Conservation (phyloP, 106 monocot species). For the Phalaenopsis aphrodite region DNA sequence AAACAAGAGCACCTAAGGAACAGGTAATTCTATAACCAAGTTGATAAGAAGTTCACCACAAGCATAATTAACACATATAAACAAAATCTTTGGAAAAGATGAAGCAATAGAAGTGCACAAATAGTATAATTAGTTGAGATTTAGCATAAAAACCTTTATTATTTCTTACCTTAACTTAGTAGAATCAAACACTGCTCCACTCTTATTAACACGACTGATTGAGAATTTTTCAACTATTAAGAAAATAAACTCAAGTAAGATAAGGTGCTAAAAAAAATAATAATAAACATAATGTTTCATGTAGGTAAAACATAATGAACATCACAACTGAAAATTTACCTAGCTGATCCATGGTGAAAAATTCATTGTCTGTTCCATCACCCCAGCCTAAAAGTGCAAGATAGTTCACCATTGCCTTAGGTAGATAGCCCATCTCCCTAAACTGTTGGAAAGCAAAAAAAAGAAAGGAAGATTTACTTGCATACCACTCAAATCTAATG, state of each 20-base stretch:
- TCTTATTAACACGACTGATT: slow-evolving; percentile 89
- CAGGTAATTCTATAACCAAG: background rate
- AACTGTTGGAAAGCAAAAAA: slow-evolving; percentile 34
- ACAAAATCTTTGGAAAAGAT: background rate
- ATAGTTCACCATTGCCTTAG: slow-evolving; percentile 95
- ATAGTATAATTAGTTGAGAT: background rate
- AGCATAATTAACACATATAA: background rate
- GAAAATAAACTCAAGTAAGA: slow-evolving; percentile 12
- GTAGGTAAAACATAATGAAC: background rate
- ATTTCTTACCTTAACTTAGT: slow-evolving; percentile 69
- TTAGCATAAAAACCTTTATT: background rate
- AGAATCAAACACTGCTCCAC: slow-evolving; percentile 95
- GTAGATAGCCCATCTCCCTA: slow-evolving; percentile 95
- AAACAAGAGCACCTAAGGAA: background rate
- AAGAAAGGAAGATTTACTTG: no score
- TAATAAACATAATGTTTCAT: background rate
- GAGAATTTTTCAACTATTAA: slow-evolving; percentile 81
- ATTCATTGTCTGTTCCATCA: slow-evolving; percentile 99
- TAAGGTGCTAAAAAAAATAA: background rate
- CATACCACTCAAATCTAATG: no score
- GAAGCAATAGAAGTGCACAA: background rate
- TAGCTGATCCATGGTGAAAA: slow-evolving; percentile 85
- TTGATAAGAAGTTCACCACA: background rate
- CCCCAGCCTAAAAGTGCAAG: slow-evolving; percentile 95
- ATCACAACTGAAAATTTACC: slow-evolving; percentile 34